A percentile compares a stretch with the other conserved stretches of the same genome.
phyloP scores from a whole-genome alignment of 163 green algal species.

The Botryococcus braunii region DNA sequence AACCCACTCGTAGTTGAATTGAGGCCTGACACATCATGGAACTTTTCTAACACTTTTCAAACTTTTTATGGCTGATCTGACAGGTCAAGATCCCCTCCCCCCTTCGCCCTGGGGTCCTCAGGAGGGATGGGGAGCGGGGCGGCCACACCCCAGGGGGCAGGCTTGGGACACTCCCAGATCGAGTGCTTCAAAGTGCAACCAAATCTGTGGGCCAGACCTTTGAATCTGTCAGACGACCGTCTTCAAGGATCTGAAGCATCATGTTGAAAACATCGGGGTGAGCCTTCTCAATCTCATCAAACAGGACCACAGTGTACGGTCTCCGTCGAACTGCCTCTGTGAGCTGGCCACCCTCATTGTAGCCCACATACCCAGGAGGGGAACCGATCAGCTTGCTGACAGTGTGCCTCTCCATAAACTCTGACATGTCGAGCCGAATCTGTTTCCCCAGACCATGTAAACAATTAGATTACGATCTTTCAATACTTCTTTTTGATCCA shows the following conservation, averaged over 20 bases:
- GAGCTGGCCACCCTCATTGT: slow-evolving; percentile 95
- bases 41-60: neutral
- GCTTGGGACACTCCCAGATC: no score
- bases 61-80: no score
- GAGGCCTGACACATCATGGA: no score
- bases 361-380: slow-evolving; percentile 92
- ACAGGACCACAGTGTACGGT: slow-evolving; percentile 96
- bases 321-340: slow-evolving; percentile 91
- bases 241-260: slow-evolving; percentile 96
- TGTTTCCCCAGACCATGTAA: no score
- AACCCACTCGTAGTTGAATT: no score
- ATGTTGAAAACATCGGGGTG: slow-evolving; percentile 99
- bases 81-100: no score
- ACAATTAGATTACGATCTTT: no score
- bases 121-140: no score
- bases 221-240: slow-evolving; percentile 77
- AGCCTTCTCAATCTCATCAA: slow-evolving; percentile 99
- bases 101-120: no score
- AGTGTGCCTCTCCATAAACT: slow-evolving; percentile 99
- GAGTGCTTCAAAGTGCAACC: no score
- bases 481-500: no score
- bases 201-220: slow-evolving; percentile 21
- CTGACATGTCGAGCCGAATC: slow-evolving; percentile 99
- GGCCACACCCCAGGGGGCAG: no score
- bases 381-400: slow-evolving; percentile 97